Evolutionary conservation across 2,329 filamentous ascomycete genomes (phyloP).

Genomic region (Hymenoscyphus salicellus): DNA sequence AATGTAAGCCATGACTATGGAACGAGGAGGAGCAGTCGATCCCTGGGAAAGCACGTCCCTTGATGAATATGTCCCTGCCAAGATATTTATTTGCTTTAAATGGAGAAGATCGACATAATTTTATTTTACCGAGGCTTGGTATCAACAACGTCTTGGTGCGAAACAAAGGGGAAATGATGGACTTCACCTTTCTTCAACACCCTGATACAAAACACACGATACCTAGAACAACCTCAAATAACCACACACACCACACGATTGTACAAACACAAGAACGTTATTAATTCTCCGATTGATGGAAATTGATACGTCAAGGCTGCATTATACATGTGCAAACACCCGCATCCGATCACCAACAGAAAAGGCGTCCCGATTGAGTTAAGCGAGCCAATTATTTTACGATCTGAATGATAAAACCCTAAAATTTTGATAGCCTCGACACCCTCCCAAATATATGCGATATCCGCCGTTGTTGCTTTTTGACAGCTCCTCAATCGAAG

Average conservation of each 20-base stretch:
- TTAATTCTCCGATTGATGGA: neutral
- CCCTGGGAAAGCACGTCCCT: too few species aligned
- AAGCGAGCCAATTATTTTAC: neutral
- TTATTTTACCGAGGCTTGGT: too few species aligned
- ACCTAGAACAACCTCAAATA: neutral
- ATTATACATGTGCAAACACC: neutral
- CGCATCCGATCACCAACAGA: neutral
- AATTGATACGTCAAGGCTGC: neutral
- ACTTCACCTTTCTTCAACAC: neutral
- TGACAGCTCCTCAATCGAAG: neutral
- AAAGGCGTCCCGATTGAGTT: neutral
- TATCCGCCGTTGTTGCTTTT: neutral
- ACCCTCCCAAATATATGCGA: neutral
- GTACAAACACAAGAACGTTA: neutral
- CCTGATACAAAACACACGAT: neutral
- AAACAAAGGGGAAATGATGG: too few species aligned
- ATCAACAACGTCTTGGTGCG: too few species aligned
- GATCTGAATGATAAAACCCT: neutral
- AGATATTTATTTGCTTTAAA: too few species aligned
- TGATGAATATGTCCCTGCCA: too few species aligned
- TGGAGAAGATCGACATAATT: too few species aligned
- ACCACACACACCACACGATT: neutral
- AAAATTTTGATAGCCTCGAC: neutral
- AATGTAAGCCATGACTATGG: too few species aligned
- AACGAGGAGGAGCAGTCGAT: too few species aligned